Base-by-base conservation (phyloP, 345 rosid species). In the Pugionium dolabratum region DNA sequence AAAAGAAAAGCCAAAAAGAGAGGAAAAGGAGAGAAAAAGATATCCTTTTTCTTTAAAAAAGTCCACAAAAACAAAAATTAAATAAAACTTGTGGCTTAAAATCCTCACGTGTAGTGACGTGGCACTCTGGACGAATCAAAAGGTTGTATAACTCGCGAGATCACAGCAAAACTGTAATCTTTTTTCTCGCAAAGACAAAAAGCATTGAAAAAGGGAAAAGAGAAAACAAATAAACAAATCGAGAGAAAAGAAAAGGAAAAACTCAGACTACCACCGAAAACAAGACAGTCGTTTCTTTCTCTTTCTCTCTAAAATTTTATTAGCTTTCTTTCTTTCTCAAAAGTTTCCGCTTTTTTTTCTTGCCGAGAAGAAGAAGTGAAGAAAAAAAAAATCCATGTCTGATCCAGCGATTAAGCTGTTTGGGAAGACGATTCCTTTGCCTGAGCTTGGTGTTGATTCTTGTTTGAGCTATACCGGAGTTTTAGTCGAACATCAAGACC, bases 351-450 rank as follows among this genome's bases (percentile, higher is more conserved):
- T 75, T 75, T 73, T 53, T 64, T 67, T 62, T 67, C 61, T 18
- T 18, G 43, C 47, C 6, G 70, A 45, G 43, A 53, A 47, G 39
- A 7, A 46, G 36, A 56, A 49, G 37, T 30, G 18, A 52, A 42
- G 64, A 33, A 53, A 47, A 45, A 73, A 51, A 63, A 61, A 81
- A 18, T 28, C 10, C 25, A 91, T 92, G 98, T 71, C 85, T 81
- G 95, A 91, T 85, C 88, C 89, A 84, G 86, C 90, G 67, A 85
- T 91, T 79, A 91, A 91, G 82, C 84, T 91, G 6, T 91, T 91
- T 56, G 98, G 98, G 44, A 82, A 81, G 80, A 89, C 86, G 77
- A 91, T 91, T 77, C 85, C 88, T 64, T 72, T 89, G 71, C 84
- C 83, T 39, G 95, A 84, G 71, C 70, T 76, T 42, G 78, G 70